These are phyloP conservation scores for Pichia sp. DNA, from an alignment of 1,139 yeast genomes.

Conservation along the genomic window DNA sequence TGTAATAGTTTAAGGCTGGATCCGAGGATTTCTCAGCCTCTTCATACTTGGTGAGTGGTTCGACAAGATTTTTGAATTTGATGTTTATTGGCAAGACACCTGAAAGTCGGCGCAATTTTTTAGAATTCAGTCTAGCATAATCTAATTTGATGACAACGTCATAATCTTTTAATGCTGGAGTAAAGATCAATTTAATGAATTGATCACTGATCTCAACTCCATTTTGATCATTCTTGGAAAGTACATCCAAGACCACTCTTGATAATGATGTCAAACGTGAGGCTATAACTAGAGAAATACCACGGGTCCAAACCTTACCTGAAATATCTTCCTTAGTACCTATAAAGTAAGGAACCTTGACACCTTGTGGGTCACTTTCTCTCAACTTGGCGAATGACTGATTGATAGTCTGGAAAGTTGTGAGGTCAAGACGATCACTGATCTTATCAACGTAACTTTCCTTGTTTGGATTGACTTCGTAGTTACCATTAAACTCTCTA, in stretches of 20 bases:
- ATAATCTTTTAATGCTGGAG: constrained; percentile 79
- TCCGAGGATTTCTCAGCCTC: constrained; percentile 45
- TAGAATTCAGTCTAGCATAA: constrained; percentile 31
- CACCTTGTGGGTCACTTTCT: constrained; percentile 73
- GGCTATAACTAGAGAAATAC: constrained; percentile 65
- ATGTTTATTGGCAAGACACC: constrained; percentile 50
- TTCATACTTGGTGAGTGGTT: constrained; percentile 36
- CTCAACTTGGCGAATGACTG: constrained; percentile 63
- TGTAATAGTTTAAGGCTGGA: constrained; percentile 49
- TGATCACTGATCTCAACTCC: constrained; percentile 32
- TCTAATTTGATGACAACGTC: constrained; percentile 68
- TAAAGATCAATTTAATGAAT: constrained; percentile 55
- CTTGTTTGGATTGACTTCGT: constrained; percentile 31
- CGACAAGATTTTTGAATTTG: constrained; percentile 62
- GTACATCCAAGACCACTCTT: constrained; percentile 60
- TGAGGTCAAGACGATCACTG: constrained; percentile 61
- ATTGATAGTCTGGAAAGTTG: constrained; percentile 58
- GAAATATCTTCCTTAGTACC: constrained; percentile 78
- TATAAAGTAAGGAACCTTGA: constrained; percentile 74
- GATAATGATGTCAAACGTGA: constrained; percentile 84
- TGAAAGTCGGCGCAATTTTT: constrained; percentile 35
- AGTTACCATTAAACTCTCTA: constrained; percentile 35
- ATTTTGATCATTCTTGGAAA: constrained; percentile 27
- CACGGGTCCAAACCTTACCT: constrained; percentile 78
- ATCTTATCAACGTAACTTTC: constrained; percentile 40